Evolutionary conservation across 805 yeast species (phyloP), one percentile per base, ranked within the genome.

Genomic region (Candida anglica): DNA sequence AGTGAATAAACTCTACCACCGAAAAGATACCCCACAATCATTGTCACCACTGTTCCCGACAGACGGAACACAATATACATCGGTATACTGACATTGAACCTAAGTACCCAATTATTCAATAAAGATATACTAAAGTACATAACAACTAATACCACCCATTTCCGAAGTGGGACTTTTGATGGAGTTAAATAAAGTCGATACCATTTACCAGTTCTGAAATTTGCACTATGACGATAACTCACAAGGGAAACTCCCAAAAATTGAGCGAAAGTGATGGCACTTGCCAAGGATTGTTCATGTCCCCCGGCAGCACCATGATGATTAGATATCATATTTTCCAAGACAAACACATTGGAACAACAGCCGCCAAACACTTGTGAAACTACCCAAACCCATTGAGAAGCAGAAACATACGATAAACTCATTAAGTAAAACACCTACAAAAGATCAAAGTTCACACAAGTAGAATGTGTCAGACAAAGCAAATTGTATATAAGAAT

Each of bases 31-130:
- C 89, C 86, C 3, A 79, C 53, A 0, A 69, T 19, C 78, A 84
- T 71, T 0, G 84, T 76, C 13, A 79, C 54, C 5, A 78, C 74
- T 0, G 85, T 73, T 1, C 84, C 77, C 5, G 81, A 71, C 9
- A 86, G 79, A 33, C 88, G 53, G 43, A 81, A 65, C 6, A 81
- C 71, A 17, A 81, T 81, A 48, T 82, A 87, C 18, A 80, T 53
- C 0, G 89, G 86, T 15, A 83, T 71, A 3, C 82, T 71, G 18
- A 84, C 63, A 23, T 76, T 66, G 50, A 60, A 78, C 13, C 59
- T 64, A 58, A 79, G 77, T 0, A 72, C 87, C 33, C 56, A 50
- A 47, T 84, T 84, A 48, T 77, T 81, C 21, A 78, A 53, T 7
- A 71, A 56, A 1, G 81, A 70, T 7, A 75, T 60, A 5, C 63